Evolutionary conservation across 129 eudicot species (phyloP), one percentile per base, ranked within the genome.

Genomic region (Daucus carota): DNA sequence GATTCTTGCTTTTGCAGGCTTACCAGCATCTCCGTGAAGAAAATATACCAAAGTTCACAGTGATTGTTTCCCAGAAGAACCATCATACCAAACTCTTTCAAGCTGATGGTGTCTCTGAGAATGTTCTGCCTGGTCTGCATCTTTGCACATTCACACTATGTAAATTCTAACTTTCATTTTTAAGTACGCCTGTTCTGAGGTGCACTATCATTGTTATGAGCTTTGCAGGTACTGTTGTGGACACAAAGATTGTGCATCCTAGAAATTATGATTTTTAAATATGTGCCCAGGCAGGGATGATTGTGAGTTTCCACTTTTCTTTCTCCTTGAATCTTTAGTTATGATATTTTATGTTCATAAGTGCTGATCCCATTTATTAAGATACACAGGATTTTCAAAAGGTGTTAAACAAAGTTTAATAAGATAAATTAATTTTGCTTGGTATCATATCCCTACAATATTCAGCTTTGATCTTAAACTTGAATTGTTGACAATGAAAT

Each of bases 251-350:
- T 75, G 98, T 93, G 83, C 98, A 93, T 83, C 97, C 96, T 29
- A 88, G 83, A 83, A 86, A 88, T 77, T 88, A 88, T 87, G 98
- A 94, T 76, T 94, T 94, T 80, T 94, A 87, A 86, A 87, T 94
- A 92, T 94, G 96, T 73, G 77, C 97, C 43, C 97, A 94, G 69
- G 96, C 95, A 6, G 98, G 98, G 75, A 86, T 87, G 84, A 84
- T 89, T 74, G 98, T 94, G 77, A 93, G 97, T 85, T 90, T 32
- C 65, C 77, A 32, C 75, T 36, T 45, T 80, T 80, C 43, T 70
- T 73, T 73, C 17, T 46, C 26, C 36, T 40, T 68, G 29, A 72
- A 26, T 70, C 75, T 75, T 7, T 8, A 33, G 57, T 65, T 26
- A 28, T 0, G 1, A n/a, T 38, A 20, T 40, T 70, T 41, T 63